Evolutionary conservation across 2,329 filamentous ascomycete genomes (phyloP), one percentile per base, ranked within the genome.

Genomic region (Pestalotiopsis sp.): DNA sequence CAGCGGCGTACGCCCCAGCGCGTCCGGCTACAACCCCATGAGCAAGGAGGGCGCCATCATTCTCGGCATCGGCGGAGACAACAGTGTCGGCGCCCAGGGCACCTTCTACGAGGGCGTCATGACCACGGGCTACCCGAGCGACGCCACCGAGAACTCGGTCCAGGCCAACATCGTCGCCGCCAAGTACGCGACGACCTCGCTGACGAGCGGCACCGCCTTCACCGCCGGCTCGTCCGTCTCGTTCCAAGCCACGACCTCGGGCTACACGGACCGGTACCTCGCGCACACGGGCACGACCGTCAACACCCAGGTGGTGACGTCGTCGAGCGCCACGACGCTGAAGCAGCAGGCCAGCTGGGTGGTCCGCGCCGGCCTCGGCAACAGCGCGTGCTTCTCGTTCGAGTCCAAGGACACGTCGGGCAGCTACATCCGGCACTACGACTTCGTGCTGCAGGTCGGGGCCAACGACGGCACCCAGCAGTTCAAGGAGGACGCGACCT

Each of bases 61-160:
- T 68, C 87, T 91, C n/a, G 89, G 90, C n/a, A 90, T 91, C 66
- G 90, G 90, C n/a, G 90, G 90, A 7, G 90, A 91, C 72, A 92
- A 90, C 79, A 89, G 87, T 74, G 80, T 81, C 72, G 73, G 85
- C 61, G 89, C 82, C 0, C 87, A 90, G 74, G 89, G 89, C 31
- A 91, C 88, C 0, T 90, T 89, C 74, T 89, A 91, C 77, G 89
- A 91, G 77, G 89, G 89, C 27, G 88, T 86, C 27, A 89, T 91
- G 87, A 91, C 88, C 14, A 78, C 82, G 0, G 88, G 88, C 0
- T 91, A 90, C 72, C 89, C 89, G 0, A 83, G 86, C 2, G 88
- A 91, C 70, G 83, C 81, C 12, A 87, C 84, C 2, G 89, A 91
- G 76, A 83, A 84, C 75, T 76, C 82, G 0, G 87, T 90, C 0